These are phyloP conservation scores for Cardiospermum halicacabum DNA, from an alignment of 345 rosid genomes.

Conservation along the genomic window DNA sequence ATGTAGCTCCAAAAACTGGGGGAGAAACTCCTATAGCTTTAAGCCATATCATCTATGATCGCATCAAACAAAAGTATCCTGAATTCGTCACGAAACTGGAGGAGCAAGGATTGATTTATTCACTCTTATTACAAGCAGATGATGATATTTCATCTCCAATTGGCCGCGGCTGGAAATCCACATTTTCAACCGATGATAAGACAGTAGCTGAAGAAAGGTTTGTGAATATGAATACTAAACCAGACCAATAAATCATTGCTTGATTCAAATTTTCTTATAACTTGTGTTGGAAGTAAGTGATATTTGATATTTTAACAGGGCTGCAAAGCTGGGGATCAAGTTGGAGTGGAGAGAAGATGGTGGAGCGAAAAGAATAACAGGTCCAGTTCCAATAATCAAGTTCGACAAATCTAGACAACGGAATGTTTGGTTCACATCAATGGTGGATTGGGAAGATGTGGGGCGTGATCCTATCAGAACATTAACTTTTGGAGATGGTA, in stretches of 20 bases:
- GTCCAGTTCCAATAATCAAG: constrained; percentile 75
- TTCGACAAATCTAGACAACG: constrained; percentile 55
- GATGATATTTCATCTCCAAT: constrained; percentile 81
- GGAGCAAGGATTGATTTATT: constrained; percentile 63
- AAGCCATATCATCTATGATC: constrained; percentile 72
- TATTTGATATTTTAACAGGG: constrained; percentile 36
- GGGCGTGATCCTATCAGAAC: constrained; percentile 68
- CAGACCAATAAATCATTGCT: neutral
- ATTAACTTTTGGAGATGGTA: constrained; percentile 64
- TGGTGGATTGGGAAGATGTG: constrained; percentile 84
- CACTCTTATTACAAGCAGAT: constrained; percentile 58
- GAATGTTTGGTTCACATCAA: constrained; percentile 83
- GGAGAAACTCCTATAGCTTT: constrained; percentile 93
- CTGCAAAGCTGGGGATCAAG: constrained; percentile 69
- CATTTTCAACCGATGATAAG: constrained; percentile 73
- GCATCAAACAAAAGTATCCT: constrained; percentile 59
- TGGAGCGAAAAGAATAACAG: constrained; percentile 70
- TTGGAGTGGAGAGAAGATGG: constrained; percentile 77
- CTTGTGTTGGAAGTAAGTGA: neutral
- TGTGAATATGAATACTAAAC: neutral
- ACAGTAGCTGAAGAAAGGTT: constrained; percentile 70
- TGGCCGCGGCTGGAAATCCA: constrained; percentile 94
- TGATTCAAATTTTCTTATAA: neutral
- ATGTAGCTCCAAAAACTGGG: constrained; percentile 69
- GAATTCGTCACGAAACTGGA: constrained; percentile 67